These are phyloP conservation scores for Haematococcus lacustris DNA, from an alignment of 139 green algal genomes.

Conservation along the genomic window DNA sequence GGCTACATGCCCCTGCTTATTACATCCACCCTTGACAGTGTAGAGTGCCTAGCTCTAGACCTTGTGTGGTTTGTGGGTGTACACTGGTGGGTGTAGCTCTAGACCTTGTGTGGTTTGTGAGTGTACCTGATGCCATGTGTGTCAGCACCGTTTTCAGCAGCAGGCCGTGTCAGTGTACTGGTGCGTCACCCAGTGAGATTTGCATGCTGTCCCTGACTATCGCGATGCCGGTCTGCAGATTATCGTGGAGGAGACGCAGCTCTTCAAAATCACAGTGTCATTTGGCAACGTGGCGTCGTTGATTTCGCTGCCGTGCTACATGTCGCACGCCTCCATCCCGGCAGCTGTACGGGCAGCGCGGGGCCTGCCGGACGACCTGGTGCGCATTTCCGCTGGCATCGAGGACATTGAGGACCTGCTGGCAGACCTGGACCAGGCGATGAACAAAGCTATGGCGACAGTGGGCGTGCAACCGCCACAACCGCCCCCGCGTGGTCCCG, in stretches of 20 bases:
- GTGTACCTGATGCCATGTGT: neutral
- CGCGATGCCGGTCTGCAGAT: constrained; percentile 7
- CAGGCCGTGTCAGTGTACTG: too few relatives aligned
- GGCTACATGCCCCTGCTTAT: too few relatives aligned
- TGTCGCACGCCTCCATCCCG: constrained; percentile 88
- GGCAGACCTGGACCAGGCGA: constrained; percentile 47
- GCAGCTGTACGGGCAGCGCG: constrained; percentile 76
- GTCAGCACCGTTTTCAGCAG: neutral
- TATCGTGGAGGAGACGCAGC: constrained; percentile 75
- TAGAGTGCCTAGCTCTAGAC: too few relatives aligned
- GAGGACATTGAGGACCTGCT: constrained; percentile 83
- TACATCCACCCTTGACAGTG: too few relatives aligned
- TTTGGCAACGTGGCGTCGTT: constrained; percentile 87
- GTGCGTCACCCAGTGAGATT: too few relatives aligned
- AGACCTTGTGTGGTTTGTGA: constrained; percentile 26
- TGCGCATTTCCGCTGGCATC: constrained; percentile 88
- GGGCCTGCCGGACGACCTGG: constrained; percentile 90
- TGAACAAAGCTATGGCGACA: constrained; percentile 34
- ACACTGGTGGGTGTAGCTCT: too few relatives aligned
- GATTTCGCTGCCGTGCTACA: constrained; percentile 96
- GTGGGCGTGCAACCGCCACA: constrained; percentile 4
- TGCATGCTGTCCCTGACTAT: too few relatives aligned
- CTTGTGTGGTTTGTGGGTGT: constrained; percentile 11
- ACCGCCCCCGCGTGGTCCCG: neutral
- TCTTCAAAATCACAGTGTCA: constrained; percentile 90